phyloP scores from a whole-genome alignment of 305 asterid genomes.

The Coffea humblotiana region DNA sequence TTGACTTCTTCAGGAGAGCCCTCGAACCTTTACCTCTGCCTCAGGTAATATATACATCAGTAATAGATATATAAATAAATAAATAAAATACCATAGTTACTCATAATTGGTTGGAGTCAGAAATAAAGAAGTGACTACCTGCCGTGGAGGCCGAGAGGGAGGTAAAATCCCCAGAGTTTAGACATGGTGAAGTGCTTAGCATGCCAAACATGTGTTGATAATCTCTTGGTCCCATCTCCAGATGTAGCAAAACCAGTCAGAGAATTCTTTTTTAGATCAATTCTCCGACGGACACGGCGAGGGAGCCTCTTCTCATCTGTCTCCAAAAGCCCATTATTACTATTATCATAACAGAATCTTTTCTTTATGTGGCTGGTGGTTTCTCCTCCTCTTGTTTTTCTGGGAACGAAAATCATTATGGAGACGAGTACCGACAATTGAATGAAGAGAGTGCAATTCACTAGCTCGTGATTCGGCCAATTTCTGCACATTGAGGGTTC shows the following conservation, averaged over 20 bases:
- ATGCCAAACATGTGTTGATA: slow-evolving; percentile 94
- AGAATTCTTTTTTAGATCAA: slow-evolving; percentile 65
- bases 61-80: neutral
- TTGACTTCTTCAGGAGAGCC: slow-evolving; percentile 69
- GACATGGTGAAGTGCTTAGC: slow-evolving; percentile 84
- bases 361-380: slow-evolving; percentile 67
- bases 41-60: slow-evolving; percentile 19
- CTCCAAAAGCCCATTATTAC: slow-evolving; percentile 17
- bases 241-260: slow-evolving; percentile 62
- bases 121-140: slow-evolving; percentile 40
- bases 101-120: neutral
- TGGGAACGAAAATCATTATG: slow-evolving; percentile 60
- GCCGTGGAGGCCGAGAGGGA: slow-evolving; percentile 82
- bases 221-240: slow-evolving; percentile 86
- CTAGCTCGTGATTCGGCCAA: slow-evolving; percentile 81
- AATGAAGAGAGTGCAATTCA: slow-evolving; percentile 72
- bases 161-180: slow-evolving; percentile 78
- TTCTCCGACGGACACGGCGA: slow-evolving; percentile 64
- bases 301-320: slow-evolving; percentile 44
- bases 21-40: slow-evolving; percentile 91
- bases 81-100: too few relatives aligned
- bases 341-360: slow-evolving; percentile 30
- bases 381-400: slow-evolving; percentile 85
- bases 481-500: slow-evolving; percentile 62
- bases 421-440: slow-evolving; percentile 56